phyloP scores from a whole-genome alignment of 306 rosid genomes.

The Lagenaria siceraria region DNA sequence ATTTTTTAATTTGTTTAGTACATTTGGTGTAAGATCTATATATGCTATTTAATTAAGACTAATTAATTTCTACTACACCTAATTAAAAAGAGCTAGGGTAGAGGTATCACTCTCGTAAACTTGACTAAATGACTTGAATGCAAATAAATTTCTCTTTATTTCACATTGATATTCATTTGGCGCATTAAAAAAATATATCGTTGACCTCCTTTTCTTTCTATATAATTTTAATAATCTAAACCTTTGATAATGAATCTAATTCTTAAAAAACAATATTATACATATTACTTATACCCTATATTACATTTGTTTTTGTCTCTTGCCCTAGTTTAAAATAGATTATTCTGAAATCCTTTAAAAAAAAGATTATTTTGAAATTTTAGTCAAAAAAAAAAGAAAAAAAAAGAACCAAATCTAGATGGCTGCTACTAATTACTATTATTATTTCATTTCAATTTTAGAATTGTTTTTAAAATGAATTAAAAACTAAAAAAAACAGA shows the following conservation, averaged over 20 bases:
- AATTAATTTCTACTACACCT: neutral
- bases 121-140: neutral
- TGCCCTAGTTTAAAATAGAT: neutral
- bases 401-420: neutral
- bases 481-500: no score
- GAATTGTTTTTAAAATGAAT: no score
- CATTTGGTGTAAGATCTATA: neutral
- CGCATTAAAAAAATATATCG: neutral
- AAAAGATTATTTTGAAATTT: neutral
- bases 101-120: neutral
- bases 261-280: neutral
- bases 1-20: neutral
- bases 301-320: neutral
- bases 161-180: neutral
- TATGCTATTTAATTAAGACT: neutral
- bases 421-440: neutral
- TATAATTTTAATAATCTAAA: no score
- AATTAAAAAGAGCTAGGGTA: neutral
- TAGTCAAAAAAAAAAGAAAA: neutral
- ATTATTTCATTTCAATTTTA: no score
- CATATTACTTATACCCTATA: neutral
- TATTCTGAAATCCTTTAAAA: neutral
- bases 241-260: no score
- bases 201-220: neutral
- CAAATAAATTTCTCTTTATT: neutral